These are phyloP conservation scores for Penicillium brasilianum DNA, from an alignment of 2,329 filamentous ascomycete genomes.

Conservation along the genomic window DNA sequence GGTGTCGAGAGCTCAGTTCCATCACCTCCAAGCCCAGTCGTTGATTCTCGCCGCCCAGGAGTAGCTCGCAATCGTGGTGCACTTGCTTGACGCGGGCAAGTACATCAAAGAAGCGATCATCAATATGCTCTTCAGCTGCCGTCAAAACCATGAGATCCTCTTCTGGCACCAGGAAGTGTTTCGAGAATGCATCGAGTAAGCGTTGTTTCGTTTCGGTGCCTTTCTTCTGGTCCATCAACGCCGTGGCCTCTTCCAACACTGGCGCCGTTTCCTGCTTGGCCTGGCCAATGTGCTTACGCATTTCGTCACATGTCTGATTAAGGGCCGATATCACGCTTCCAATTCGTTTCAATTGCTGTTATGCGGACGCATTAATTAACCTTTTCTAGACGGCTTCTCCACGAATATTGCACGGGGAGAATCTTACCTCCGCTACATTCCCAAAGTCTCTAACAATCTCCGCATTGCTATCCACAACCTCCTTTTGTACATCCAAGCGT, in stretches of 20 bases:
- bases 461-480: slow-evolving; percentile 91
- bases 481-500: slow-evolving; percentile 82
- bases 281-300: slow-evolving; percentile 76
- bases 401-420: slow-evolving; percentile 3
- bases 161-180: slow-evolving; percentile 83
- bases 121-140: slow-evolving; percentile 77
- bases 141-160: slow-evolving; percentile 78
- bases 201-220: slow-evolving; percentile 80
- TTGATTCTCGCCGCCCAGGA: slow-evolving; percentile 90
- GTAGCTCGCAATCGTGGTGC: slow-evolving; percentile 82
- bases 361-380: slow-evolving; percentile 29
- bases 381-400: not conserved
- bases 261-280: slow-evolving; percentile 76
- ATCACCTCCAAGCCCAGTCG: slow-evolving; percentile 86
- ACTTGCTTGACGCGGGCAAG: slow-evolving; percentile 84
- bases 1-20: slow-evolving; percentile 82
- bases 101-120: slow-evolving; percentile 81
- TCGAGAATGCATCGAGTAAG: slow-evolving; percentile 75
- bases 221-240: slow-evolving; percentile 72
- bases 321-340: slow-evolving; percentile 77
- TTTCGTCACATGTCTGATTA: slow-evolving; percentile 78
- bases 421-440: slow-evolving; percentile 77
- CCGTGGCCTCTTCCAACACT: slow-evolving; percentile 76
- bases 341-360: slow-evolving; percentile 83
- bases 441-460: slow-evolving; percentile 88